Base-by-base conservation (phyloP, 140 eudicot genomes). In the Bidens hawaiensis region DNA sequence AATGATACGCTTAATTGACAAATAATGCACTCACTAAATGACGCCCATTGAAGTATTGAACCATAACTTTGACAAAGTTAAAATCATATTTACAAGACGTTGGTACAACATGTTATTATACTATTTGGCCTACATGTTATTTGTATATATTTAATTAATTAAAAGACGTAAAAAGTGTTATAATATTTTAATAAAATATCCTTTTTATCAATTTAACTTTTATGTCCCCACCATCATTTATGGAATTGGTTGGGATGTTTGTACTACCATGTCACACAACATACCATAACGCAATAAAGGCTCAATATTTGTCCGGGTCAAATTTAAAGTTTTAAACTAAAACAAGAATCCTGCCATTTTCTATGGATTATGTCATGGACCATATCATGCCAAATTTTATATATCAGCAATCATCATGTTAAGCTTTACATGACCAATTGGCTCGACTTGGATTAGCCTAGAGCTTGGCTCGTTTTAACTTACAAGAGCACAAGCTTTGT, bases 241-340 rank as follows among this genome's bases (percentile, higher is more conserved):
- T 52, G 69, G 34, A 58, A 41, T 62, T 38, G 38, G 64, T 70
- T 70, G 36, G 63, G 62, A 62, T 45, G 68, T 70, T 60, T 70
- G 68, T 38, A 38, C 33, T 33, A 38, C 31, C 25, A 69, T 62
- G 71, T 62, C 76, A 71, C 76, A 53, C 65, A 62, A 71, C 54
- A 52, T 71, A 70, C 56, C 69, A 49, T 38, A 76, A 46, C 76
- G 41, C 22, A 62, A 62, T 71, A 40, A 63, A 60, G 48, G 72
- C n/a, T 69, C 70, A 70, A 61, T 10, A 27, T 58, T 24, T 34
- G 10, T 49, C 10, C 40, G 7, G 2, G 46, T 55, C 46, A 65
- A 34, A 54, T 67, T 55, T 22, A 69, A 22, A 19, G 27, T 60
- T 67, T 55, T 22, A 69, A 22, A 19, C 4, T 60, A 54, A 54